These are phyloP conservation scores for Arctium lappa DNA, from an alignment of 129 eudicot genomes.

Conservation along the genomic window DNA sequence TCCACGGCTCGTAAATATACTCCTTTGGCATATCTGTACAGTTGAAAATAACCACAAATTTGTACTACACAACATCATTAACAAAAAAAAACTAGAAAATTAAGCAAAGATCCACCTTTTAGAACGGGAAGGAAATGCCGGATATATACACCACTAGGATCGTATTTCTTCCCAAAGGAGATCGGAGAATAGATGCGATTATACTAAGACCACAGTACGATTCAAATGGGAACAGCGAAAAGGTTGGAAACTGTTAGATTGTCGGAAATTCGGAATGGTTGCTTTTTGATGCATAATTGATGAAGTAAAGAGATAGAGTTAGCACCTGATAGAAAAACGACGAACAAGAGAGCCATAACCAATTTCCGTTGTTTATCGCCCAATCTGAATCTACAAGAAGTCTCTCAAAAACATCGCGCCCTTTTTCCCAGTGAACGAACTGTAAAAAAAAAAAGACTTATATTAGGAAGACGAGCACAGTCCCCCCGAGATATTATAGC, in stretches of 20 bases:
- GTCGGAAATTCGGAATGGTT: not conserved
- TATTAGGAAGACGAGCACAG: not conserved
- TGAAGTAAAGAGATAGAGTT: not conserved
- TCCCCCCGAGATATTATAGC: not conserved
- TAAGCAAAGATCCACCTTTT: conserved; percentile 45
- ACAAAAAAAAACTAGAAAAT: conserved; percentile 12
- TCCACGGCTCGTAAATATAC: conserved; percentile 93
- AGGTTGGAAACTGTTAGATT: not conserved
- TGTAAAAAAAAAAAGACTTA: conserved; percentile 13
- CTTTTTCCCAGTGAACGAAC: conserved; percentile 94
- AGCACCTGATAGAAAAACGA: conserved; percentile 86
- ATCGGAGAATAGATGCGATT: conserved; percentile 84
- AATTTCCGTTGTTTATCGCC: conserved; percentile 86
- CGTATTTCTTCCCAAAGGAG: conserved; percentile 88
- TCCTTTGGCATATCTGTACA: conserved; percentile 78
- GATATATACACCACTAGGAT: conserved; percentile 67
- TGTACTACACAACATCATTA: not conserved
- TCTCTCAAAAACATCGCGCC: conserved; percentile 86
- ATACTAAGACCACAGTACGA: conserved; percentile 34
- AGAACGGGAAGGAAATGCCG: conserved; percentile 81
- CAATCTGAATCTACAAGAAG: conserved; percentile 86
- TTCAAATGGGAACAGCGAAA: not conserved
- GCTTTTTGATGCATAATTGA: not conserved
- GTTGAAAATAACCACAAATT: not conserved
- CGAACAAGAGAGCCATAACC: conserved; percentile 93